Evolutionary conservation across 768 basidiomycete genomes (phyloP), one percentile per base, ranked within the genome.

Genomic region (Dioszegia aurantiaca): DNA sequence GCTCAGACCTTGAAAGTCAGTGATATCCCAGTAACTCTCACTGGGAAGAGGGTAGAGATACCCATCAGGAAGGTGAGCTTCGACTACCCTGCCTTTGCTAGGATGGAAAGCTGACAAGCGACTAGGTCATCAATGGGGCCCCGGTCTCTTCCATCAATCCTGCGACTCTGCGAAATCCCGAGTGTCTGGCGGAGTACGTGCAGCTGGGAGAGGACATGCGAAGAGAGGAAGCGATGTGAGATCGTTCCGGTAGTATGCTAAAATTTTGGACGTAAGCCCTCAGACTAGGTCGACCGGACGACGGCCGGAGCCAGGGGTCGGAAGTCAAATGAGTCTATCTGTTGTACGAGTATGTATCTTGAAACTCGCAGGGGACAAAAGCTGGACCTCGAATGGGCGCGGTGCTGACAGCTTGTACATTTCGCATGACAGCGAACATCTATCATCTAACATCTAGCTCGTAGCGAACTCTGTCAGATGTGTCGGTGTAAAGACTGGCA

Each of bases 11-110:
- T 89, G 24, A 85, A 87, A 73, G 84, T 84, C 16, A 62, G 75
- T 9, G 87, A 88, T 73, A 81, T 89, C 16, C 87, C 87, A 3
- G 86, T 89, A 70, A 90, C 88, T 21, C 76, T 89, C 60, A 89
- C 88, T 63, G 86, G 85, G 33, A 90, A 89, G 71, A 82, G 85
- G 41, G 87, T 90, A 44, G 88, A 89, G 74, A 61, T 67, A 17
- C 65, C 65, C 14, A 67, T 67, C 46, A 51, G 65, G n/a, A 67
- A 67, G 55, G 59, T 64, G 8, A 57, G 59, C 40, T 3, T n/a
- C 23, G 17, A 12, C 36, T 27, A 23, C 17, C 14, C 36, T 9
- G 23, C 17, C n/a, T 24, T n/a, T 17, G n/a, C 16, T 4, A 2
- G 9, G 31, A 51, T 2, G 37, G 6, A 2, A 14, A 26, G 33